phyloP scores from a whole-genome alignment of 495 filamentous ascomycete genomes.

The Cenococcum geophilum region DNA sequence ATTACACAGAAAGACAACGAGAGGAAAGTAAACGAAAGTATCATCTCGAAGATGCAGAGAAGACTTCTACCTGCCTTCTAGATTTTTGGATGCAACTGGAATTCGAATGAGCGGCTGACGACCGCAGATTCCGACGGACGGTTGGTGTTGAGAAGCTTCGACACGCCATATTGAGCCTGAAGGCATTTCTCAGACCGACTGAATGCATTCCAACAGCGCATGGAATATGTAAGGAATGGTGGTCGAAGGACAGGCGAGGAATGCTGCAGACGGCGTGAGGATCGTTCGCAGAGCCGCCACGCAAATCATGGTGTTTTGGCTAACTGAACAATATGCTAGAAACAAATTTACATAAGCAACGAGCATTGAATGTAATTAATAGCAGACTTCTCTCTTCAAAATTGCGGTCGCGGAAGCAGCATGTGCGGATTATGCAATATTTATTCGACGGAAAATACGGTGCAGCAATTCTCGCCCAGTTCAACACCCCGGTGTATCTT shows the following conservation, averaged over 20 bases:
- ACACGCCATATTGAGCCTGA: constrained; percentile 27
- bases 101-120: constrained; percentile 12
- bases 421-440: too few species aligned
- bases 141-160: constrained; percentile 15
- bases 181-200: constrained; percentile 17
- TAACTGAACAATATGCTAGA: too few species aligned
- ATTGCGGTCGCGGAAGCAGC: too few species aligned
- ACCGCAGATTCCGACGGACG: constrained; percentile 16
- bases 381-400: too few species aligned
- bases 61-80: constrained; percentile 9
- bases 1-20: neutral
- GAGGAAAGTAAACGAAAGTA: constrained; percentile 18
- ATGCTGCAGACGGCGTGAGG: neutral
- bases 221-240: constrained; percentile 24
- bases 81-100: constrained; percentile 2
- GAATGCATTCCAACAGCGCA: constrained; percentile 18
- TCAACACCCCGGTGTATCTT: too few species aligned
- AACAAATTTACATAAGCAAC: too few species aligned
- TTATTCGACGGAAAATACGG: too few species aligned
- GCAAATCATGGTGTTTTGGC: neutral
- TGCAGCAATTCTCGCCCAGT: too few species aligned
- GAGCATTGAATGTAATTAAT: too few species aligned
- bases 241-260: constrained; percentile 5
- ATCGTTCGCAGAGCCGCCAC: neutral
- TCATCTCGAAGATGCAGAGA: constrained; percentile 23